Base-by-base conservation (phyloP, 768 basidiomycete genomes). In the Naganishia vaughanmartiniae region DNA sequence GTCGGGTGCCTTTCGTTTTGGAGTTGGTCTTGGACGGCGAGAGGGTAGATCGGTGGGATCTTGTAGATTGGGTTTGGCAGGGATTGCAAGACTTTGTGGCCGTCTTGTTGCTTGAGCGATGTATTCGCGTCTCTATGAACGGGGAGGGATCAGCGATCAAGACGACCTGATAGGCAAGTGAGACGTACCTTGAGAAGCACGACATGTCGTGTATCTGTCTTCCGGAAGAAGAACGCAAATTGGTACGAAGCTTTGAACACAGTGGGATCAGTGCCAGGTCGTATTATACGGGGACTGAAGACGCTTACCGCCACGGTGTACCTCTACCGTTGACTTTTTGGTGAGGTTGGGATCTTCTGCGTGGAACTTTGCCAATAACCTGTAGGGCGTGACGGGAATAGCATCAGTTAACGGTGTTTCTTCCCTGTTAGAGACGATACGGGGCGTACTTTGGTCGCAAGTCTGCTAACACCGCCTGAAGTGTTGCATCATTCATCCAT, bases 141-240 rank as follows among this genome's bases (percentile, higher is more conserved):
- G 63, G 34, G 21, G 24, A 54, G 5, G 36, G n/a, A n/a, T 69
- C 28, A 46, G 66, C 10, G 30, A 28, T n/a, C 14, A 4, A 39
- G 11, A 39, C 30, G 58, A 21, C 57, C 76, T 75, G 28, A 48
- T 7, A 48, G 58, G 21, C 24, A 24, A 21, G 48, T n/a, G 57
- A 45, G 24, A 73, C 81, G n/a, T 60, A 90, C 93, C 85, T 95
- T 95, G 74, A 91, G 83, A 10, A 93, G 83, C 1, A 93, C 85
- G 0, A 90, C 87, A 79, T 94, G 91, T 14, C 78, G 78, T 12
- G 89, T 86, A 65, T 92, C 91, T 2, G 87, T 88, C 80, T 88
- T 88, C 28, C 91, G 87, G 74, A 94, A 84, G 82, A 93, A 95
- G 79, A 92, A 95, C 57, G 90, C 92, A 78, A 92, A 93, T 74